Evolutionary conservation across 2,329 filamentous ascomycete genomes (phyloP).

Genomic region (Sphaerulina populicola): DNA sequence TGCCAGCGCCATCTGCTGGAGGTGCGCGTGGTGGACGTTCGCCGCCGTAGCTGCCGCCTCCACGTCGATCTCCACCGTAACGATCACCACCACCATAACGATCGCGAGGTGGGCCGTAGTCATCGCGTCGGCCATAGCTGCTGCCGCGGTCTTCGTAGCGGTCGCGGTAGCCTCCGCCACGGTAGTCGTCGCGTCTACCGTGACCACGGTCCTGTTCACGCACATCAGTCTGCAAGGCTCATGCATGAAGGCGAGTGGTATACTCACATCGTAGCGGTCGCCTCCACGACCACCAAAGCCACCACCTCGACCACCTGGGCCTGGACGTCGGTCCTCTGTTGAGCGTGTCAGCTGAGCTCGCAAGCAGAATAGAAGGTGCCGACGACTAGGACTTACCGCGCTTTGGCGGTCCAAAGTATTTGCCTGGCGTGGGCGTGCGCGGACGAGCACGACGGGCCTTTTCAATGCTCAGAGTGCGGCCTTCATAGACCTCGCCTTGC

Average conservation of each 20-base stretch:
- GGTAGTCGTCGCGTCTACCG: constrained; percentile 43
- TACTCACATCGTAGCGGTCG: constrained; percentile 39
- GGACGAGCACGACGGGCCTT: constrained; percentile 93
- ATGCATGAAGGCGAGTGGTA: not conserved
- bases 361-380: not conserved
- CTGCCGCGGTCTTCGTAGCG: constrained; percentile 60
- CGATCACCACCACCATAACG: constrained; percentile 33
- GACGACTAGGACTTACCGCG: constrained; percentile 37
- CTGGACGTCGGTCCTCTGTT: constrained; percentile 39
- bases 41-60: constrained; percentile 26
- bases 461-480: constrained; percentile 93
- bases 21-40: constrained; percentile 29
- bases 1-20: constrained; percentile 19
- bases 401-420: constrained; percentile 98
- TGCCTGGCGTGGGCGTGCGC: constrained; percentile 92
- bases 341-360: constrained; percentile 20
- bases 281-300: constrained; percentile 38
- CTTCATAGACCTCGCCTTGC: constrained; percentile 90
- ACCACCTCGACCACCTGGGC: constrained; percentile 35
- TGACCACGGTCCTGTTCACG: constrained; percentile 29
- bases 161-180: constrained; percentile 43
- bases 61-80: constrained; percentile 34
- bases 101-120: constrained; percentile 38
- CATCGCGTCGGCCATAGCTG: constrained; percentile 51
- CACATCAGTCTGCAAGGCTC: not conserved